phyloP scores from a whole-genome alignment of 768 basidiomycete genomes.

The Leccinum imitatum region DNA sequence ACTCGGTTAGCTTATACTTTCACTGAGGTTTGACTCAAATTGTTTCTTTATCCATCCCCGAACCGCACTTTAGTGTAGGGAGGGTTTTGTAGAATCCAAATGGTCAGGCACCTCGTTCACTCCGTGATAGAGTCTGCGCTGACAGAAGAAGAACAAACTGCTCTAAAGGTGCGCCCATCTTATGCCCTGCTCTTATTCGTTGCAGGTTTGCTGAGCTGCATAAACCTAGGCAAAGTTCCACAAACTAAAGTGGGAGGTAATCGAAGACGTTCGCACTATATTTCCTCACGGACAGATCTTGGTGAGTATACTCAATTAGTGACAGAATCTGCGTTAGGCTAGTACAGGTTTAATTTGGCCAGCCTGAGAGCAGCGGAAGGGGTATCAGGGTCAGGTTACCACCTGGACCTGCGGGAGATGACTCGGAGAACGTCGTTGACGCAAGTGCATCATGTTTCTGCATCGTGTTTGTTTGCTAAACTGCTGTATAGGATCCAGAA shows the following conservation, averaged over 20 bases:
- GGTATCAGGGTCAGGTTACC: slow-evolving; percentile 25
- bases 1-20: too few relatives aligned
- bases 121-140: slow-evolving; percentile 20
- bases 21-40: too few relatives aligned
- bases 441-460: slow-evolving; percentile 2
- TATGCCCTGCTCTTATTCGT: neutral
- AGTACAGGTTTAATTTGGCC: neutral
- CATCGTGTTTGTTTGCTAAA: neutral
- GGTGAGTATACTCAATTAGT: slow-evolving; percentile 12
- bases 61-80: too few relatives aligned
- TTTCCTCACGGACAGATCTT: slow-evolving; percentile 32
- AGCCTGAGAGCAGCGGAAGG: neutral
- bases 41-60: too few relatives aligned
- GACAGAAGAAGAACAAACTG: slow-evolving; percentile 24
- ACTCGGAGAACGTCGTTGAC: slow-evolving; percentile 1
- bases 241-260: slow-evolving; percentile 29
- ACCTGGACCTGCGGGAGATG: slow-evolving; percentile 11
- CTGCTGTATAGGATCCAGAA: slow-evolving; percentile 13
- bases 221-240: slow-evolving; percentile 28
- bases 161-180: slow-evolving; percentile 15
- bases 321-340: neutral
- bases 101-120: slow-evolving; percentile 17
- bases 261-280: slow-evolving; percentile 26
- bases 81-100: too few relatives aligned
- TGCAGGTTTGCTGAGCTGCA: neutral